phyloP scores from a whole-genome alignment of 1,284 basidiomycete species.

The Trametes polyzona region DNA sequence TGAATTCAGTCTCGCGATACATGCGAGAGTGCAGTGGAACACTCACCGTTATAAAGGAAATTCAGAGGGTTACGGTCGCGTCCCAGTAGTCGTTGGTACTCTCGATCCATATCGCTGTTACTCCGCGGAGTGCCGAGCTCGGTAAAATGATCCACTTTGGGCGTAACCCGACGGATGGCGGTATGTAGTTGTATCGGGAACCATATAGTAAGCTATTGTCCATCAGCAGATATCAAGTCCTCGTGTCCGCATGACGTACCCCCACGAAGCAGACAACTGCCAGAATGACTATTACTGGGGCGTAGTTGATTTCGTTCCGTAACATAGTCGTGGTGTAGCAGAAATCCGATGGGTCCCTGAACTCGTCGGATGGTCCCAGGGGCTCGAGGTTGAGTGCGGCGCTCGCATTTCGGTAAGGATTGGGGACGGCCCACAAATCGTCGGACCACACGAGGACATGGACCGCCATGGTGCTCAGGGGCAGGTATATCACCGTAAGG shows the following conservation, averaged over 20 bases:
- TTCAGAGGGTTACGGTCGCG: conserved; percentile 72
- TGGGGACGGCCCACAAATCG: conserved; percentile 73
- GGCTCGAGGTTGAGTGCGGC: conserved; percentile 50
- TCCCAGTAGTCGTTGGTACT: conserved; percentile 70
- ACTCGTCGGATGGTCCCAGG: conserved; percentile 59
- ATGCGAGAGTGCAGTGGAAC: no score
- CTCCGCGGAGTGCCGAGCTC: conserved; percentile 70
- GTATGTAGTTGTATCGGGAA: conserved; percentile 68
- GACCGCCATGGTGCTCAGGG: conserved; percentile 71
- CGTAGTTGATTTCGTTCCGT: conserved; percentile 73
- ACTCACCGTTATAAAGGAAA: conserved; percentile 72
- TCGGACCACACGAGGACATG: conserved; percentile 75
- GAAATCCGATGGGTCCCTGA: conserved; percentile 70
- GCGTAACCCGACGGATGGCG: conserved; percentile 62
- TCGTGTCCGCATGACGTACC: conserved; percentile 46
- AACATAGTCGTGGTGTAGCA: conserved; percentile 81
- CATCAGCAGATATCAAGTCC: not conserved
- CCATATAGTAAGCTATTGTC: conserved; percentile 66
- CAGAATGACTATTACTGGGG: conserved; percentile 64
- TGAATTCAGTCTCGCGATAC: no score
- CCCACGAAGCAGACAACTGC: conserved; percentile 56
- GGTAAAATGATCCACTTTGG: conserved; percentile 69
- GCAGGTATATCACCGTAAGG: conserved; percentile 68
- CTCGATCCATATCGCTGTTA: conserved; percentile 64
- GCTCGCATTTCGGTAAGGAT: conserved; percentile 68